Conservation (phyloP, 305 asterid genomes). For the Ajuga reptans region DNA sequence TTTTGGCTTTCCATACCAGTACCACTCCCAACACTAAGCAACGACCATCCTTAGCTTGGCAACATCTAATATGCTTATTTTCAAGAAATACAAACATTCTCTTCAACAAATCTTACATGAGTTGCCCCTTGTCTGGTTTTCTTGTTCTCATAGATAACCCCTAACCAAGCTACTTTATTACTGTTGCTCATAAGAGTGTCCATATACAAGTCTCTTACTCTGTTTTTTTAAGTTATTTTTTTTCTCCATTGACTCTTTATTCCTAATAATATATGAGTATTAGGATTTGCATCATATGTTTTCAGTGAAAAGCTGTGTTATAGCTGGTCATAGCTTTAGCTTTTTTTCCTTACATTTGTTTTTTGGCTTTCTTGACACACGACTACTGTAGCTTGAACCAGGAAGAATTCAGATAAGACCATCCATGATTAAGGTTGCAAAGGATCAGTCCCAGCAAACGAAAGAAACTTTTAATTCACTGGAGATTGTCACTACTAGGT, state of each 20-base stretch:
- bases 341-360: constrained; percentile 2
- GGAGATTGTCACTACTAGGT: constrained; percentile 65
- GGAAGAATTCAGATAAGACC: constrained; percentile 65
- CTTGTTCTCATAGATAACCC: too few species aligned
- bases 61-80: too few species aligned
- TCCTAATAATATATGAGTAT: not conserved
- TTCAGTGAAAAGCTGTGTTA: not conserved
- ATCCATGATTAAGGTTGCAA: constrained; percentile 70
- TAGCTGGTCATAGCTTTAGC: not conserved
- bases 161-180: too few species aligned
- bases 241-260: not conserved
- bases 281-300: not conserved
- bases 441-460: constrained; percentile 26
- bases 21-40: too few species aligned
- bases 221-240: too few species aligned
- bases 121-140: too few species aligned
- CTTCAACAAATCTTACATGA: too few species aligned
- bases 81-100: too few species aligned
- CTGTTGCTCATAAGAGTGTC: not conserved
- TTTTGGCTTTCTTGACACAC: not conserved
- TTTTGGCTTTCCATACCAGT: too few species aligned
- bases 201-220: not conserved
- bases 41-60: too few species aligned
- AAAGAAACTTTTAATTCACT: constrained; percentile 43
- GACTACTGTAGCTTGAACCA: constrained; percentile 38